Evolutionary conservation across 352 stramenopile species (phyloP).

Genomic region (Blastocystis sp.): DNA sequence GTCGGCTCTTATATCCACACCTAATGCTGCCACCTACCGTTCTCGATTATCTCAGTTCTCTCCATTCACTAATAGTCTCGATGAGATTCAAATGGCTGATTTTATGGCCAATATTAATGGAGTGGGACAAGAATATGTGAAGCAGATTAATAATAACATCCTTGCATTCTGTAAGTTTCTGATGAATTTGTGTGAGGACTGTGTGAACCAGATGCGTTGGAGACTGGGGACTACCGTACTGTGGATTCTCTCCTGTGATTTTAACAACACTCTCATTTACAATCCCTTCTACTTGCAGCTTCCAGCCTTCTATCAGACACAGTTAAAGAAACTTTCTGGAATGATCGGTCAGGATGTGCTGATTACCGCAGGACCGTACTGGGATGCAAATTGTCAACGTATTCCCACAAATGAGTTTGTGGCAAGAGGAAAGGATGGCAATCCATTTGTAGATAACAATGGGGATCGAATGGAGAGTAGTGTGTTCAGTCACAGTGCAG

Average conservation of each 20-base stretch:
- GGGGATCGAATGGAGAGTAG: neutral
- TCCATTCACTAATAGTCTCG: conserved; percentile 45
- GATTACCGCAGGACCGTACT: conserved; percentile 58
- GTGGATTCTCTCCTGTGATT: conserved; percentile 65
- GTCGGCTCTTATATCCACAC: conserved; percentile 60
- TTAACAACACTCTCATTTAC: conserved; percentile 67
- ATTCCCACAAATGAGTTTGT: conserved; percentile 31
- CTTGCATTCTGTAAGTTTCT: conserved; percentile 50
- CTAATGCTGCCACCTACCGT: conserved; percentile 49
- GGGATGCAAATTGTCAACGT: conserved; percentile 51
- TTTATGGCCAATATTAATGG: conserved; percentile 67
- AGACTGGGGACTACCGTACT: conserved; percentile 44
- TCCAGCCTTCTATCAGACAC: conserved; percentile 59
- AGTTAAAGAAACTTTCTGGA: neutral
- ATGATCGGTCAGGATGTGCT: conserved; percentile 47
- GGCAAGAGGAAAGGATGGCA: conserved; percentile 36
- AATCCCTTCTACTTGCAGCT: conserved; percentile 53
- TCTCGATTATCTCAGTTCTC: conserved; percentile 50
- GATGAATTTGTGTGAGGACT: conserved; percentile 38
- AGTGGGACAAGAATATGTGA: conserved; percentile 47
- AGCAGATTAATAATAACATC: conserved; percentile 48
- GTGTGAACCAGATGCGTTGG: conserved; percentile 35
- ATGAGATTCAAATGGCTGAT: conserved; percentile 66
- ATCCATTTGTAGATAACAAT: neutral
- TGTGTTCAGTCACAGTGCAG: conserved; percentile 2